A percentile compares a stretch with the other conserved stretches of the same genome.
Conservation (phyloP, 345 rosid species). For the Jatropha curcas region DNA sequence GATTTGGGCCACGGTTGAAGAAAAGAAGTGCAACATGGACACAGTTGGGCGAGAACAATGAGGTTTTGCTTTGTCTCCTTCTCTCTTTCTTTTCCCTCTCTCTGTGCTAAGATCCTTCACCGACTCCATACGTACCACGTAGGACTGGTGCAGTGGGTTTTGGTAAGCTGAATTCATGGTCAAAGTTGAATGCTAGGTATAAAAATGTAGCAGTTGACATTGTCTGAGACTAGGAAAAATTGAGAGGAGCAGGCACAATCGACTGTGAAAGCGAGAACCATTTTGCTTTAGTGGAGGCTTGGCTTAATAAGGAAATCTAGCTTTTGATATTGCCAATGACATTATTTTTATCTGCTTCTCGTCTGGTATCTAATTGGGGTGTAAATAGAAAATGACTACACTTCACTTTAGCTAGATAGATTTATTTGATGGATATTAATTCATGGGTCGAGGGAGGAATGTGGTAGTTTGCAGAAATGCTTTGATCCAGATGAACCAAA, state of each 20-base stretch:
- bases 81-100: background rate
- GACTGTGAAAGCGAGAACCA: background rate
- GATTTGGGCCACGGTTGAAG: constrained; percentile 87
- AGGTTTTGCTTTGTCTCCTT: constrained; percentile 48
- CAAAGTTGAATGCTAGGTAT: constrained; percentile 4
- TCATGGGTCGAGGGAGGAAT: background rate
- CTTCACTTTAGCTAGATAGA: background rate
- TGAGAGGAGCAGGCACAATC: background rate
- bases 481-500: too few relatives aligned
- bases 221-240: background rate
- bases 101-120: background rate
- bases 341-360: background rate
- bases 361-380: background rate
- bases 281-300: background rate
- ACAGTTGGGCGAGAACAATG: constrained; percentile 50
- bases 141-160: background rate
- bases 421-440: background rate
- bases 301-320: background rate
- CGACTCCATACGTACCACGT: background rate
- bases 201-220: background rate
- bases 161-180: background rate
- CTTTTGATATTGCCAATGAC: background rate
- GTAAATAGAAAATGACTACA: background rate
- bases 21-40: constrained; percentile 47
- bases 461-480: background rate